These are phyloP conservation scores for Rhizophora apiculata DNA, from an alignment of 345 rosid species.

Conservation along the genomic window DNA sequence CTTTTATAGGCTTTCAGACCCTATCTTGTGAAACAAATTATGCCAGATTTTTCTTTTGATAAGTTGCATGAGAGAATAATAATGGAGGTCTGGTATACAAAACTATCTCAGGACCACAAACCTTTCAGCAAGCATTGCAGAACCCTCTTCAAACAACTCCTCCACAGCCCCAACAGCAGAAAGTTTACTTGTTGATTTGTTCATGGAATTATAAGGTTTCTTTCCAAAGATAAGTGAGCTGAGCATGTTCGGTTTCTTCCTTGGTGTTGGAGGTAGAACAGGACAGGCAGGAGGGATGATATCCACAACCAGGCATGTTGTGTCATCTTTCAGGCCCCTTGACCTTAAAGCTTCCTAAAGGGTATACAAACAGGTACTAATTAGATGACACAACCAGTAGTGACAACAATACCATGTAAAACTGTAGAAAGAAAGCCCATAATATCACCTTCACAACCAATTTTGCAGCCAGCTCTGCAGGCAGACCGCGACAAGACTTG, in stretches of 20 bases:
- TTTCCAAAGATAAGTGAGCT: constrained; percentile 63
- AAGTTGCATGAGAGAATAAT: no score
- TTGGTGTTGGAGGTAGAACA: constrained; percentile 57
- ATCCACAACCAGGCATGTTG: constrained; percentile 98
- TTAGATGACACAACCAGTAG: neutral
- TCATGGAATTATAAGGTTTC: constrained; percentile 40
- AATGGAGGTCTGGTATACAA: neutral
- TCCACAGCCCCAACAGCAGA: constrained; percentile 92
- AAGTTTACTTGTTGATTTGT: constrained; percentile 71
- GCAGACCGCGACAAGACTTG: constrained; percentile 86
- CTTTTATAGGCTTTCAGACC: neutral
- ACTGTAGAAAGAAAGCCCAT: neutral
- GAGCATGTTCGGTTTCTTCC: constrained; percentile 66
- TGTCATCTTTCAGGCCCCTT: constrained; percentile 98
- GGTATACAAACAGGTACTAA: constrained; percentile 7
- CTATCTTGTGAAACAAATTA: neutral
- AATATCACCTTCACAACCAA: constrained; percentile 84
- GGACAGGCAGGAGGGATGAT: constrained; percentile 82
- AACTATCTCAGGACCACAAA: constrained; percentile 19
- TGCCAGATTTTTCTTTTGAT: neutral
- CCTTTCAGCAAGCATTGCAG: constrained; percentile 97
- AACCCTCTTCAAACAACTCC: constrained; percentile 99
- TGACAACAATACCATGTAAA: neutral
- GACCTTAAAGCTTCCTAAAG: constrained; percentile 91
- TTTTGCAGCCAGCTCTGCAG: constrained; percentile 97